Evolutionary conservation across 495 filamentous ascomycete genomes (phyloP), one percentile per base, ranked within the genome.

Genomic region (Tetracladium setigerum): DNA sequence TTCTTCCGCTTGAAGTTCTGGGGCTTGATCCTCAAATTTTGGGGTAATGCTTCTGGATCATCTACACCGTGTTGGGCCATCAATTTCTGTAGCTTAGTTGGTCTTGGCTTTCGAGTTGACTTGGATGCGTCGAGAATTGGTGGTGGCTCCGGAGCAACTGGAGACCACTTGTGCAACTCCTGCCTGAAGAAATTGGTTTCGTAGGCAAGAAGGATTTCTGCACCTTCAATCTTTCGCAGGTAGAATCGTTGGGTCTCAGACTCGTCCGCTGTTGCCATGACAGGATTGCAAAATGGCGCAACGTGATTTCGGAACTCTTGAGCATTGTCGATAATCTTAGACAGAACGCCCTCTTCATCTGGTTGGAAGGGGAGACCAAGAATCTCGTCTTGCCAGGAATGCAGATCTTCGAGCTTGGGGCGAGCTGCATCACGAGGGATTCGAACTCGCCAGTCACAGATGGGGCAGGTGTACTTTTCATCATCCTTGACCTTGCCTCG

Each of bases 101-200:
- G 92, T 8, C 92, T 82, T 30, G 94, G 94, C 64, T 99, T 99
- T 38, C 92, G 81, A n/a, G 92, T 99, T 31, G 88, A 95, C 60
- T 88, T 78, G 0, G 89, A 95, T 35, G 79, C 70, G 18, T 95
- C 85, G 8, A 95, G 71, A 19, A 87, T 77, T 45, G 89, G 89
- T 24, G 92, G 92, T 10, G 84, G 71, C 30, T 87, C 76, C 0
- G 89, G 86, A 5, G 92, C 91, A 38, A 99, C 89, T 5, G 90
- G 94, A 18, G 81, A 83, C 92, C 89, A 96, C 58, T 87, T 95
- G 66, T 99, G 94, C 37, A 99, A 77, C 61, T 96, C 89, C 53
- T 94, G 88, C 17, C 89, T 81, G 71, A 99, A 94, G 66, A 95
- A 95, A 61, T 99, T 99, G 7, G 89, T 96, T 66, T 99, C 92